Percentiles rank a stretch among this genome's conserved stretches.
phyloP scores from a whole-genome alignment of 345 rosid genomes.

The Corchorus capsularis region DNA sequence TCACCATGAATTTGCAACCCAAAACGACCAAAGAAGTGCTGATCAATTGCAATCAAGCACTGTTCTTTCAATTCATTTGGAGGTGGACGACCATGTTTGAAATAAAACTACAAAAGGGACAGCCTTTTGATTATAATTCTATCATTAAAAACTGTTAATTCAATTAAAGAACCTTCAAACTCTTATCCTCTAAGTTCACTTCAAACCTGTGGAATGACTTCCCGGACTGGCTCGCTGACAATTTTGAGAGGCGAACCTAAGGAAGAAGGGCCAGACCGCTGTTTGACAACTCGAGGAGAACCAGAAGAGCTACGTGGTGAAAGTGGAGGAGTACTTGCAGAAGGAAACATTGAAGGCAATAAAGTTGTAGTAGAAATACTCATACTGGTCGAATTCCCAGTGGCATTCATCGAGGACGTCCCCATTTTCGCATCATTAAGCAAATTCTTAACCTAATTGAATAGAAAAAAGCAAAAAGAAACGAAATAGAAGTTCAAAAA shows the following conservation, averaged over 20 bases:
- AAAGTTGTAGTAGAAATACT: slow-evolving; percentile 51
- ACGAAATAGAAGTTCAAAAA: background rate
- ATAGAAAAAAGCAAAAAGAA: background rate
- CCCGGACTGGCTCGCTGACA: slow-evolving; percentile 60
- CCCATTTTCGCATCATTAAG: slow-evolving; percentile 68
- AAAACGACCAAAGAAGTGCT: slow-evolving; percentile 49
- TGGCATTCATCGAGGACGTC: slow-evolving; percentile 42
- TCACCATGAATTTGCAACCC: slow-evolving; percentile 74
- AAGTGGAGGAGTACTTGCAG: slow-evolving; percentile 87
- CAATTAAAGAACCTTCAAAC: background rate
- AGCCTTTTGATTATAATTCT: background rate
- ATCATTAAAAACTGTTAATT: background rate
- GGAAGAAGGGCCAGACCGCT: slow-evolving; percentile 65
- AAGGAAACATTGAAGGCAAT: slow-evolving; percentile 80
- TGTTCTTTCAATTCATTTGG: slow-evolving; percentile 71
- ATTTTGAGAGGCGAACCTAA: slow-evolving; percentile 78
- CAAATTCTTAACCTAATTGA: slow-evolving; percentile 66
- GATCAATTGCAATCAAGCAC: slow-evolving; percentile 57
- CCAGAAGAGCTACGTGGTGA: slow-evolving; percentile 81
- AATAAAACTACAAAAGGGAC: slow-evolving; percentile 65
- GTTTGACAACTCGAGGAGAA: slow-evolving; percentile 71
- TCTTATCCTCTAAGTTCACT: slow-evolving; percentile 1
- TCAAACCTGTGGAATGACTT: slow-evolving; percentile 86
- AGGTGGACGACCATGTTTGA: slow-evolving; percentile 78
- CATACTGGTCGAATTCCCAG: slow-evolving; percentile 45